Evolutionary conservation across 176 grass and related monocot genomes (phyloP).

Genomic region (Eleusine coracana): DNA sequence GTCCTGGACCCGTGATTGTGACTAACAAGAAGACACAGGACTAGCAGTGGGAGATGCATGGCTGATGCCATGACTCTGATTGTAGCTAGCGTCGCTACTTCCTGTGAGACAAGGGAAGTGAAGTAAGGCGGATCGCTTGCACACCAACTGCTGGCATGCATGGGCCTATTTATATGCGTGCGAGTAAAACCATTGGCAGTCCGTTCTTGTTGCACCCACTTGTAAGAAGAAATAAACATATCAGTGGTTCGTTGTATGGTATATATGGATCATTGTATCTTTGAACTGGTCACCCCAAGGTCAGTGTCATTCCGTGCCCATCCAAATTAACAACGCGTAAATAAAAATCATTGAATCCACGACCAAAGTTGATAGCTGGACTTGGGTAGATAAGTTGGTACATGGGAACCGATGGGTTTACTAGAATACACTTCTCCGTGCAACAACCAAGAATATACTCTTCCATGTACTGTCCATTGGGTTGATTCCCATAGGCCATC

Average conservation of each 20-base stretch:
- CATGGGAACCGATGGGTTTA: too few species aligned
- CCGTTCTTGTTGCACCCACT: constrained; percentile 23
- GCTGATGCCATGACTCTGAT: not conserved
- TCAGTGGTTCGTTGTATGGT: not conserved
- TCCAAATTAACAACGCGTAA: too few species aligned
- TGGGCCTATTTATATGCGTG: not conserved
- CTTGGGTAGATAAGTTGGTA: too few species aligned
- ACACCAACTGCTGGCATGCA: not conserved
- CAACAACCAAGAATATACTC: too few species aligned
- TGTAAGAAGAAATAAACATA: not conserved
- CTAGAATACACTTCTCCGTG: too few species aligned
- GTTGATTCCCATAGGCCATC: too few species aligned
- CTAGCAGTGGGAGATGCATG: not conserved
- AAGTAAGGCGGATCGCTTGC: too few species aligned
- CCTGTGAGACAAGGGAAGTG: too few species aligned
- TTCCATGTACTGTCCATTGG: too few species aligned
- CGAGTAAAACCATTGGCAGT: not conserved
- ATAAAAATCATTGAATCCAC: too few species aligned
- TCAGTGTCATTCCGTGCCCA: too few species aligned
- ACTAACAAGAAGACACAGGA: not conserved
- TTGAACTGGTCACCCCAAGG: not conserved
- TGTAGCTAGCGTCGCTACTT: not conserved
- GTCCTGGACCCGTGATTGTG: not conserved
- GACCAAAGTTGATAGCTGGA: too few species aligned
- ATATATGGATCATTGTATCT: not conserved